Percentiles rank a stretch among this genome's conserved stretches.
phyloP scores from a whole-genome alignment of 148 eudicot species.

The Chenopodium formosanum region DNA sequence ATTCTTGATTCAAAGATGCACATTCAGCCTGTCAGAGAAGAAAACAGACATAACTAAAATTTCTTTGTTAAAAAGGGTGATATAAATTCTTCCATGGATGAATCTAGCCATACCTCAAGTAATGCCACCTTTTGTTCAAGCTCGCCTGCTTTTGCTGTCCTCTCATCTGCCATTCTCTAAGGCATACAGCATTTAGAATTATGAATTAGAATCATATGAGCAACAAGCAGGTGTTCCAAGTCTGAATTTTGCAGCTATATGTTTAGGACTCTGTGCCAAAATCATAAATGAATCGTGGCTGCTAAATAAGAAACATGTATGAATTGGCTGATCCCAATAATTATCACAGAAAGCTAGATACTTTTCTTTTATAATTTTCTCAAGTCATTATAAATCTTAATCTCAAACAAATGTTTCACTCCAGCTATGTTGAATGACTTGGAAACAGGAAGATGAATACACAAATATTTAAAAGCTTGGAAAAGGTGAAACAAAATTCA shows the following conservation, averaged over 20 bases:
- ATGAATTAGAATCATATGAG: constrained; percentile 12
- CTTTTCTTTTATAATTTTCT: background rate
- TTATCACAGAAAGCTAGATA: background rate
- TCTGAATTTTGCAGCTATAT: background rate
- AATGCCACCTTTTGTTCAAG: constrained; percentile 95
- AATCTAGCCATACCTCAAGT: constrained; percentile 67
- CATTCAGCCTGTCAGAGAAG: constrained; percentile 76
- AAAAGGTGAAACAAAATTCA: background rate
- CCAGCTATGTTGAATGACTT: background rate
- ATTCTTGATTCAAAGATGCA: constrained; percentile 87
- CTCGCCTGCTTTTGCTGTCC: constrained; percentile 80
- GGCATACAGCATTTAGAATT: constrained; percentile 28
- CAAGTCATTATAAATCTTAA: background rate
- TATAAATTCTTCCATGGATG: background rate
- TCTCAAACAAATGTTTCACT: background rate
- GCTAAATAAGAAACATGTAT: background rate
- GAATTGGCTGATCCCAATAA: background rate
- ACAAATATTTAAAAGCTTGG: background rate
- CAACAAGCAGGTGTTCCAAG: background rate
- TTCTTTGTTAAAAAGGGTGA: background rate
- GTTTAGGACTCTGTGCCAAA: background rate
- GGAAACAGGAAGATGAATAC: background rate
- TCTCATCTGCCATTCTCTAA: constrained; percentile 93
- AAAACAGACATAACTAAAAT: background rate
- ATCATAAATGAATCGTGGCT: background rate